These are phyloP conservation scores for Eutrema salsugineum DNA, from an alignment of 441 rosid species.

Conservation along the genomic window DNA sequence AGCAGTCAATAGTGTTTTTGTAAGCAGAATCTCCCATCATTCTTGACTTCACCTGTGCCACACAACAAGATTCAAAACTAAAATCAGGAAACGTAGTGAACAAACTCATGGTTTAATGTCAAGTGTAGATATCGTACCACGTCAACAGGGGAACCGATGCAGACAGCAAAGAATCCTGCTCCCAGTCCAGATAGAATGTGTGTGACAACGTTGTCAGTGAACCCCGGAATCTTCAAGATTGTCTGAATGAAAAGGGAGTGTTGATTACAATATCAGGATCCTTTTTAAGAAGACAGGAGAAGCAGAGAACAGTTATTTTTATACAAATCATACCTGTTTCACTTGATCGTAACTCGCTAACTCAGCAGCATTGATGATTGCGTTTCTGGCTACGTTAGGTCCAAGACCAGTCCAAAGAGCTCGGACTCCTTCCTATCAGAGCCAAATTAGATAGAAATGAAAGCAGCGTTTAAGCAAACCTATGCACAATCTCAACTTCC, in stretches of 20 bases:
- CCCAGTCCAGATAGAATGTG: conserved; percentile 93
- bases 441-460: conserved; percentile 19
- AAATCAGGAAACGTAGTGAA: neutral
- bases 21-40: conserved; percentile 99
- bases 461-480: neutral
- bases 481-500: conserved; percentile 12
- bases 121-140: conserved; percentile 60
- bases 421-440: conserved; percentile 76
- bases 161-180: conserved; percentile 95
- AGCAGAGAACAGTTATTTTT: neutral
- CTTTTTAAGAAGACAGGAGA: neutral
- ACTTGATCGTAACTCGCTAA: conserved; percentile 99
- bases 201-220: conserved; percentile 85
- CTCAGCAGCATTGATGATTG: conserved; percentile 98
- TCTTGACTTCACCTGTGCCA: conserved; percentile 90
- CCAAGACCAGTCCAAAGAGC: conserved; percentile 99
- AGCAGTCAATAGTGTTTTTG: conserved; percentile 91
- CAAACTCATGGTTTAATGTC: neutral
- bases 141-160: conserved; percentile 97
- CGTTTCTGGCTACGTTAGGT: conserved; percentile 92
- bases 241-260: conserved; percentile 47
- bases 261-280: neutral
- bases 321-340: conserved; percentile 74
- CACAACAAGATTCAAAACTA: neutral
- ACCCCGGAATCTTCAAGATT: conserved; percentile 91